Evolutionary conservation across 1,284 basidiomycete species (phyloP), one percentile per base, ranked within the genome.

Genomic region (Cryptococcus sp.): DNA sequence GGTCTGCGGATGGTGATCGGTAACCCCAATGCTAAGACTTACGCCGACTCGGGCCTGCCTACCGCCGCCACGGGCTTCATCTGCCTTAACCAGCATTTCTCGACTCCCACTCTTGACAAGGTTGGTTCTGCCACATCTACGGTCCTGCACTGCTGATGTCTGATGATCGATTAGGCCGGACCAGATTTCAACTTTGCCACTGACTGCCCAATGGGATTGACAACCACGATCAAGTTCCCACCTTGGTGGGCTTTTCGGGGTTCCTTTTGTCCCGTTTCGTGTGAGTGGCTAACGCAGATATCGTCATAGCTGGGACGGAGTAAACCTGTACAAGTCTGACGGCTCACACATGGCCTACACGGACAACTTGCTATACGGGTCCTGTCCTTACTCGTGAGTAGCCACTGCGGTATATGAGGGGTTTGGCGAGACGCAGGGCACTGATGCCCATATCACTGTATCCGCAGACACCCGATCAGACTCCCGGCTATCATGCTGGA

Each of bases 401-500:
- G 42, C 38, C 7, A 17, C 35, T 10, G 8, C 30, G 30, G 13
- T 35, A 3, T 13, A 2, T 8, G 5, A 35, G 30, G 30, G 30
- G 8, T 35, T 8, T 35, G 30, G 30, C 7, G 30, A 35, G 30
- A 13, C 7, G 13, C 7, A 35, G 4, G 42, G 11, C 42, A 45
- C 42, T 45, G 42, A 22, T n/a, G n/a, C 42, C 16, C 8, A 15
- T 45, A 22, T 22, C 42, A 45, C 42, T 22, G n/a, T 45, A 38
- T 47, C 17, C 38, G 19, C 46, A 62, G 66, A 35, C 71, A 75
- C 56, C 74, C 72, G 8, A 63, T 73, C 54, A 66, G 68, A 39
- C 30, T 76, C 16, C 73, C 73, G 1, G 53, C 62, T 30, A 69
- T 76, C 57, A 61, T 70, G 57, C 62, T 75, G 55, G 74, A 76